phyloP scores from a whole-genome alignment of 2,329 filamentous ascomycete species.

The Rosellinia necatrix region DNA sequence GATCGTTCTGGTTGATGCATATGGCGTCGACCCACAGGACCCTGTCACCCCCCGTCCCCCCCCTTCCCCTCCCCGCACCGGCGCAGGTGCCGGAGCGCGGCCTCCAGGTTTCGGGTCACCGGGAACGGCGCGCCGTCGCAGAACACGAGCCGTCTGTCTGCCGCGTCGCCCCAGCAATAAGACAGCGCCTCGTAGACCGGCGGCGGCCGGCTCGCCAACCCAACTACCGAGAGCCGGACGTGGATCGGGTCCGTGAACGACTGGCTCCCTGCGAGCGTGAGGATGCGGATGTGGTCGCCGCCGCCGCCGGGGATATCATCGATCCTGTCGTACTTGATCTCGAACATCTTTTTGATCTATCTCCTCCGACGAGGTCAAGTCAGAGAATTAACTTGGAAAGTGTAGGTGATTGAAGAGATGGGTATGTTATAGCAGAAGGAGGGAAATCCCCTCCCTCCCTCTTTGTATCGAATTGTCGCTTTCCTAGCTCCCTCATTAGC shows the following conservation, averaged over 20 bases:
- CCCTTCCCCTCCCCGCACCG: no score
- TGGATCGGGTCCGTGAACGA: neutral
- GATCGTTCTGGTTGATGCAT: neutral
- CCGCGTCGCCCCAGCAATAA: neutral
- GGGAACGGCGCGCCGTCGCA: neutral
- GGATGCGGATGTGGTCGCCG: neutral
- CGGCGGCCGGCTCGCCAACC: neutral
- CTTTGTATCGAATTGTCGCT: no score
- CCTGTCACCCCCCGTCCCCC: no score
- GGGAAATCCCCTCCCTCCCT: no score
- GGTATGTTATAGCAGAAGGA: no score
- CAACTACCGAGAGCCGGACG: neutral
- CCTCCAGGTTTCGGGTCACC: neutral
- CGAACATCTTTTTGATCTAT: no score
- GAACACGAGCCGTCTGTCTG: constrained; percentile 48
- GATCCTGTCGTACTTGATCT: neutral
- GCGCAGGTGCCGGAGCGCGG: neutral
- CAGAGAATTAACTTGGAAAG: no score
- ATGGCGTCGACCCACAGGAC: neutral
- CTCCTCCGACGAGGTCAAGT: no score
- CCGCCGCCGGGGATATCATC: no score
- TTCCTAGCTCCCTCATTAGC: no score
- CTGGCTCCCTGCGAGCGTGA: neutral
- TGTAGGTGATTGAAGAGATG: no score
- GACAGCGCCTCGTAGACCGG: constrained; percentile 3